Percentiles rank a stretch among this genome's conserved stretches.
Conservation (phyloP, 23 red algal genomes). For the Cyanidiococcus yangmingshanensis region DNA sequence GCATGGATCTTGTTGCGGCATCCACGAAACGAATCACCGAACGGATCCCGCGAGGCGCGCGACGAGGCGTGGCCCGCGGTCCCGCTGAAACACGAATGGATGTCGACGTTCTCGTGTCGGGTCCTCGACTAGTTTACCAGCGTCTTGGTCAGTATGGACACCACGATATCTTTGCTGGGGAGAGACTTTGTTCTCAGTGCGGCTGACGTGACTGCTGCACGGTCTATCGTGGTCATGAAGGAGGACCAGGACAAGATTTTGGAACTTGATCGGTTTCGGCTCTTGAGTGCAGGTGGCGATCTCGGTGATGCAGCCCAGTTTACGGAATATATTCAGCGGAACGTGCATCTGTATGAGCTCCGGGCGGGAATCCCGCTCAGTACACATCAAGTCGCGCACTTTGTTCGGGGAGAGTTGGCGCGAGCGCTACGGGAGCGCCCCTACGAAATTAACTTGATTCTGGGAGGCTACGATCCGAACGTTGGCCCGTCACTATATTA, state of each 20-base stretch:
- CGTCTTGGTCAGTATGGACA: constrained; percentile 63
- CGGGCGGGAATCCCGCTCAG: constrained; percentile 58
- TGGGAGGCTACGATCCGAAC: constrained; percentile 64
- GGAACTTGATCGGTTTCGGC: constrained; percentile 61
- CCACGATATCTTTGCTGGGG: constrained; percentile 69
- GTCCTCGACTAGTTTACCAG: too few species aligned
- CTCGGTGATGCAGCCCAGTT: constrained; percentile 69
- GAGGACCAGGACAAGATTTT: constrained; percentile 86
- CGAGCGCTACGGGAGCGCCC: constrained; percentile 46
- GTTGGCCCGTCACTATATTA: constrained; percentile 57
- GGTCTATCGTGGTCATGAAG: constrained; percentile 96
- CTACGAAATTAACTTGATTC: constrained; percentile 63
- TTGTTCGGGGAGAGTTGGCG: constrained; percentile 74
- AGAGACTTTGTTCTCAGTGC: constrained; percentile 73
- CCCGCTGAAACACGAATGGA: too few species aligned
- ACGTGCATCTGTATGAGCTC: constrained; percentile 74
- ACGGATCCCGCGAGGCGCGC: too few species aligned
- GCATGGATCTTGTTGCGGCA: too few species aligned
- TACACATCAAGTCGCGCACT: constrained; percentile 66
- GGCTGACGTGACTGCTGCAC: constrained; percentile 64
- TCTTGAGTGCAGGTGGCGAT: constrained; percentile 60
- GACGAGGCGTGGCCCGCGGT: too few species aligned
- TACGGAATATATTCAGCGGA: constrained; percentile 81
- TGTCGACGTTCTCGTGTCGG: too few species aligned
- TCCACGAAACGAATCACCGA: too few species aligned